Conservation (phyloP, 83 land plant genomes). For the Thuja plicata region DNA sequence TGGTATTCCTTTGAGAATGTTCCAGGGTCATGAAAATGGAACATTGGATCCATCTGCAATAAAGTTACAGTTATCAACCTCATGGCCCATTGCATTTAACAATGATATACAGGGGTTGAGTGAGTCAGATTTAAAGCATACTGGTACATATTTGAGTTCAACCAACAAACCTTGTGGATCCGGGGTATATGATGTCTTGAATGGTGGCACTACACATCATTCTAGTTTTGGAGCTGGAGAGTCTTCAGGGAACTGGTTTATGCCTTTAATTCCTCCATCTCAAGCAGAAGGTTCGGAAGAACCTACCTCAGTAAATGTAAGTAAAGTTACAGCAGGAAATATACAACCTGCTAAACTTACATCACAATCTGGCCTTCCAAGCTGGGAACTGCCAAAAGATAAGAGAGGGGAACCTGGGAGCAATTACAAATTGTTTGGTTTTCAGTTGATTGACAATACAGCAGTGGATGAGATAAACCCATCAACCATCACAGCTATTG, state of each 20-base stretch:
- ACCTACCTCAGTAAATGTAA: background rate
- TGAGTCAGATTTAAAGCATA: constrained; percentile 6
- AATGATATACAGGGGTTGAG: background rate
- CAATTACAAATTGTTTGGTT: constrained; percentile 42
- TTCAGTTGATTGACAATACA: constrained; percentile 17
- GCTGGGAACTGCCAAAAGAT: background rate
- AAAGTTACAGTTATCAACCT: background rate
- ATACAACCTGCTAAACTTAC: background rate
- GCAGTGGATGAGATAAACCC: constrained; percentile 18
- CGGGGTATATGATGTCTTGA: background rate
- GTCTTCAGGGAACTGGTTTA: constrained; percentile 5
- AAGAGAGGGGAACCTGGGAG: background rate
- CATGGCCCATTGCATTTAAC: constrained; percentile 1
- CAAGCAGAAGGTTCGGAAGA: background rate
- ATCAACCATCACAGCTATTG: constrained; percentile 4
- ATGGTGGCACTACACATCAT: background rate
- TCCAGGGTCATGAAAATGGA: constrained; percentile 21
- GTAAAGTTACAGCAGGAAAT: background rate
- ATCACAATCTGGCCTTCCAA: background rate
- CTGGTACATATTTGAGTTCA: background rate
- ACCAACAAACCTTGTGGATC: background rate
- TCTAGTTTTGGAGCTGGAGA: constrained; percentile 9
- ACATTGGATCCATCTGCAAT: constrained; percentile 15
- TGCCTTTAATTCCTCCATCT: background rate
- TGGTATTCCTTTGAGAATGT: constrained; percentile 16